A percentile compares a stretch with the other conserved stretches of the same genome.
Evolutionary conservation across 164 flowering plant species (phyloP).

Genomic region (Akebia trifoliata): DNA sequence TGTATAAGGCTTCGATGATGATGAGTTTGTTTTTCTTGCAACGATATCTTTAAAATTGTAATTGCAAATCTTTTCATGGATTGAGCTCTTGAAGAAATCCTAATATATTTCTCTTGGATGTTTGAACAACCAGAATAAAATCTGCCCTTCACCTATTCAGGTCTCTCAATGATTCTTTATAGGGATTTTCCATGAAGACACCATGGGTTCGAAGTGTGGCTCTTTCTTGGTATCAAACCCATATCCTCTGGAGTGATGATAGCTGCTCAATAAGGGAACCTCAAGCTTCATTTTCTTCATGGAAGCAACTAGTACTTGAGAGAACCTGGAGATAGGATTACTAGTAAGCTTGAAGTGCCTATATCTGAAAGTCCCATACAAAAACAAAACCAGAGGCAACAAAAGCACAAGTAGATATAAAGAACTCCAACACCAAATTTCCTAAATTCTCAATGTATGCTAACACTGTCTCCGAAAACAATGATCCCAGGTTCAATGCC

Average conservation of each 20-base stretch:
- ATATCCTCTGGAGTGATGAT: conserved; percentile 18
- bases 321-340: conserved; percentile 42
- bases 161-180: too few species aligned
- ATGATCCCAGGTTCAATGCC: conserved; percentile 45
- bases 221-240: not conserved
- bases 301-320: conserved; percentile 45
- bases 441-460: conserved; percentile 38
- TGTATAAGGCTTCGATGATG: too few species aligned
- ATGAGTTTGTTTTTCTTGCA: too few species aligned
- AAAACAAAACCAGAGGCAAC: conserved; percentile 19
- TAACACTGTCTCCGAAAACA: conserved; percentile 43
- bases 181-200: too few species aligned
- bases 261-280: conserved; percentile 37
- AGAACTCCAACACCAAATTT: conserved; percentile 36
- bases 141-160: too few species aligned
- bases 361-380: conserved; percentile 31
- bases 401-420: conserved; percentile 32
- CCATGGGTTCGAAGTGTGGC: conserved; percentile 31
- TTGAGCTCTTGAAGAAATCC: too few species aligned
- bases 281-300: conserved; percentile 25
- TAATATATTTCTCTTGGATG: too few species aligned
- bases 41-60: too few species aligned
- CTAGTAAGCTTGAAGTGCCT: conserved; percentile 43
- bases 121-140: too few species aligned
- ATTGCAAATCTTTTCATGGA: too few species aligned